Base-by-base conservation (phyloP, 2,329 filamentous ascomycete genomes). In the Fusarium sp. region DNA sequence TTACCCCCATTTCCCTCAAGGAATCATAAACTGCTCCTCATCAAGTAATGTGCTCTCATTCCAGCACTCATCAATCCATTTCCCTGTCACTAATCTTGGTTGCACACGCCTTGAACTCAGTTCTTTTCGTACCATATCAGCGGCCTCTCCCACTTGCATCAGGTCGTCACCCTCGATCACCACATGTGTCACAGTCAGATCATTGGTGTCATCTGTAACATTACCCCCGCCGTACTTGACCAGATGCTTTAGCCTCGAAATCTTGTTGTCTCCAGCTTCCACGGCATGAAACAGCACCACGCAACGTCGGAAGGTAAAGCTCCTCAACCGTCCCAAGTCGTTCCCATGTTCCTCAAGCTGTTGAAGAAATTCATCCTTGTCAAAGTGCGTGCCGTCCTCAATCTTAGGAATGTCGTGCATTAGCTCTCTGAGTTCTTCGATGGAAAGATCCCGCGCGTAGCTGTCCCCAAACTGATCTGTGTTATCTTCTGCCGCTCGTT, bases 11-110 rank as follows among this genome's bases (percentile, higher is more conserved):
- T 55, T 14, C 66, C 56, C 62, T 75, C 55, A 77, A 70, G 51
- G 79, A 9, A 81, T 70, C 8, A 76, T 79, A 76, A 87, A 90
- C 44, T 83, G 82, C 76, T 95, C 93, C 82, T 98, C 95, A 73
- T 97, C 94, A 51, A 98, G 80, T 68, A 93, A 78, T 2, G 94
- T 97, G 71, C 86, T 87, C 79, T 95, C 93, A 65, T 85, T 85
- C 94, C 95, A 97, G 76, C 93, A 93, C 58, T 92, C 90, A 56
- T 91, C 87, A 1, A 98, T 82, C 96, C 96, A 99, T 19, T 85
- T 84, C 15, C 86, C 80, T 0, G 83, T 87, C 5, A 98, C 92
- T 11, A 95, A 82, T 71, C 93, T 86, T 1, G 95, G 93, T 39
- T 94, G 81, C 59, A 78, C 82, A 11, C 78, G 80, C 58, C 86